phyloP scores from a whole-genome alignment of 371 early-diverging fungal species.

The Racocetra persica region DNA sequence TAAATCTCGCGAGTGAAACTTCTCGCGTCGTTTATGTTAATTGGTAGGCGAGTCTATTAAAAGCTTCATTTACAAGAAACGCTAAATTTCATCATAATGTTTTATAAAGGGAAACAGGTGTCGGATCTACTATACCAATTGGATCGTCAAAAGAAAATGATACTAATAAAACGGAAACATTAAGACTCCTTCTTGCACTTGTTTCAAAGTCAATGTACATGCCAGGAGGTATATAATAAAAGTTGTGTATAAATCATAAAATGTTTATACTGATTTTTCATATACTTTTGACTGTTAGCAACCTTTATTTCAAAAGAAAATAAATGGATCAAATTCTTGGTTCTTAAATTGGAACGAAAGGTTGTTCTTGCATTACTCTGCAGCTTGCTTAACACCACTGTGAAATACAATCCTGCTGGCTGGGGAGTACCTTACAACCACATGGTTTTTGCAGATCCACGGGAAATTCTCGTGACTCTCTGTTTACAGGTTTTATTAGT shows the following conservation, averaged over 20 bases:
- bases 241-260: neutral
- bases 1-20: slow-evolving; percentile 57
- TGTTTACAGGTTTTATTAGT: slow-evolving; percentile 73
- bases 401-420: slow-evolving; percentile 82
- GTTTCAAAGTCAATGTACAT: slow-evolving; percentile 83
- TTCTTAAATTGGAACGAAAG: slow-evolving; percentile 74
- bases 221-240: slow-evolving; percentile 59
- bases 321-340: slow-evolving; percentile 62
- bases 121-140: slow-evolving; percentile 71
- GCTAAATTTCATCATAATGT: neutral
- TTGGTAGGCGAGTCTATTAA: slow-evolving; percentile 59
- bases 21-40: slow-evolving; percentile 73
- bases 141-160: slow-evolving; percentile 74
- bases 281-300: slow-evolving; percentile 1
- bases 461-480: slow-evolving; percentile 74
- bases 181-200: slow-evolving; percentile 77
- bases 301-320: slow-evolving; percentile 62
- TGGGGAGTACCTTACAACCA: slow-evolving; percentile 91
- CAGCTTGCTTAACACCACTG: slow-evolving; percentile 81
- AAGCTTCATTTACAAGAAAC: neutral
- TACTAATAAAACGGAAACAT: slow-evolving; percentile 74
- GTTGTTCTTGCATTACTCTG: slow-evolving; percentile 78
- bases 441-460: slow-evolving; percentile 71
- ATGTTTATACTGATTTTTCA: neutral
- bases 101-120: slow-evolving; percentile 68